phyloP scores from a whole-genome alignment of 2,329 filamentous ascomycete genomes.

The Paraconiothyrium sp. region DNA sequence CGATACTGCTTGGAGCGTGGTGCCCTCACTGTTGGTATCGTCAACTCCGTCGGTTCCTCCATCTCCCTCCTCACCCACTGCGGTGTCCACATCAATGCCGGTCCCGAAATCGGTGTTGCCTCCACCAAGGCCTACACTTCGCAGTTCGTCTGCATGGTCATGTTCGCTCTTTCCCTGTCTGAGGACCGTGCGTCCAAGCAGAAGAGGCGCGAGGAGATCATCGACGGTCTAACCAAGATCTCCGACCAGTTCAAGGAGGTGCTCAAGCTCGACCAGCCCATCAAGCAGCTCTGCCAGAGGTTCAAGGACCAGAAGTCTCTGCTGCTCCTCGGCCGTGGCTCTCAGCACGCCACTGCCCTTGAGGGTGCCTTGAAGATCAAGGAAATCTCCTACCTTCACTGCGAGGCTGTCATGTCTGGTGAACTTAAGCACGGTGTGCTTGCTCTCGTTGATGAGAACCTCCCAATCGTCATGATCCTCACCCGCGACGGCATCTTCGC shows the following conservation, averaged over 20 bases:
- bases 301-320: constrained; percentile 98
- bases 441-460: constrained; percentile 95
- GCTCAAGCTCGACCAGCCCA: constrained; percentile 87
- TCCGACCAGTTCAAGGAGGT: constrained; percentile 93
- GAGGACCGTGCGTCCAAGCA: constrained; percentile 97
- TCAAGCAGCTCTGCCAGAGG: constrained; percentile 92
- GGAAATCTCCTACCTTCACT: constrained; percentile 99
- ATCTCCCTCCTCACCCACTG: constrained; percentile 99
- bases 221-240: constrained; percentile 87
- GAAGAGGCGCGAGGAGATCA: constrained; percentile 91
- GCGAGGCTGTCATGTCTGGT: constrained; percentile 99
- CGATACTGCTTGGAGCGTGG: constrained; percentile 98
- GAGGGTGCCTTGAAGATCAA: constrained; percentile 99
- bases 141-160: constrained; percentile 99
- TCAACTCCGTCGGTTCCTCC: constrained; percentile 98
- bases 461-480: constrained; percentile 99
- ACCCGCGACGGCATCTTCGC: constrained; percentile 95
- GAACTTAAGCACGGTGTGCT: constrained; percentile 99
- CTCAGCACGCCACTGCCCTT: constrained; percentile 95
- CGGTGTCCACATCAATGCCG: constrained; percentile 99
- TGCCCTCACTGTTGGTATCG: constrained; percentile 95
- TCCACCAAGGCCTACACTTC: constrained; percentile 99
- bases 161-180: constrained; percentile 96
- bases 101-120: constrained; percentile 97
- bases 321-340: constrained; percentile 90